phyloP scores from a whole-genome alignment of 2,329 filamentous ascomycete genomes.

The Epichloe aotearoae region DNA sequence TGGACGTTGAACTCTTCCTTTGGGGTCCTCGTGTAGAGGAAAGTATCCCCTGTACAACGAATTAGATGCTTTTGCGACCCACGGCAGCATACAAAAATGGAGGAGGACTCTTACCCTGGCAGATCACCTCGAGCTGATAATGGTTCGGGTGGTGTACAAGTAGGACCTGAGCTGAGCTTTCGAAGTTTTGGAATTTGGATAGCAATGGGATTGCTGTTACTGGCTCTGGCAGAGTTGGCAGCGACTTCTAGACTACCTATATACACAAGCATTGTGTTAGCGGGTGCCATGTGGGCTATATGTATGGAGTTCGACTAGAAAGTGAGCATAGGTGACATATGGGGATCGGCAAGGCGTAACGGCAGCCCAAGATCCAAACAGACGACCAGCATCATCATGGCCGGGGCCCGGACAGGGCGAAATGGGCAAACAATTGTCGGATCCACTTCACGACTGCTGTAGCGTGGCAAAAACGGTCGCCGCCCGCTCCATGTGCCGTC shows the following conservation, averaged over 20 bases:
- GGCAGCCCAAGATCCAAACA: slow-evolving; percentile 2
- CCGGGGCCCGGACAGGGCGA: slow-evolving; percentile 1
- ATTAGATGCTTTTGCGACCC: not conserved
- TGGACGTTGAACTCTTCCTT: slow-evolving; percentile 30
- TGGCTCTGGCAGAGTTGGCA: slow-evolving; percentile 8
- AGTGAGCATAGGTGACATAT: not conserved
- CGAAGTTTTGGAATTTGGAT: slow-evolving; percentile 35
- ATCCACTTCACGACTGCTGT: slow-evolving; percentile 8
- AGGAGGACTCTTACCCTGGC: slow-evolving; percentile 33
- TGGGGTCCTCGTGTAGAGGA: slow-evolving; percentile 43
- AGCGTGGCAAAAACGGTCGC: not conserved
- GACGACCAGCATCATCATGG: slow-evolving; percentile 4
- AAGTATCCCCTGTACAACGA: slow-evolving; percentile 43
- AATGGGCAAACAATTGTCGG: slow-evolving; percentile 1
- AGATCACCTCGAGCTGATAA: slow-evolving; percentile 46
- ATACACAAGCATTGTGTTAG: not conserved
- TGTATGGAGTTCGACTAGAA: not conserved
- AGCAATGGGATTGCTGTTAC: slow-evolving; percentile 34
- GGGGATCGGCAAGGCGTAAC: slow-evolving; percentile 2
- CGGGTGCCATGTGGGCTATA: not conserved
- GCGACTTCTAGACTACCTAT: slow-evolving; percentile 3
- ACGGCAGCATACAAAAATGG: not conserved
- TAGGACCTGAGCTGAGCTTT: slow-evolving; percentile 26
- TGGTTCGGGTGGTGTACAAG: slow-evolving; percentile 32
- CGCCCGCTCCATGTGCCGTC: not conserved